phyloP scores from a whole-genome alignment of 768 basidiomycete species.

The Strobilomyces confusus region DNA sequence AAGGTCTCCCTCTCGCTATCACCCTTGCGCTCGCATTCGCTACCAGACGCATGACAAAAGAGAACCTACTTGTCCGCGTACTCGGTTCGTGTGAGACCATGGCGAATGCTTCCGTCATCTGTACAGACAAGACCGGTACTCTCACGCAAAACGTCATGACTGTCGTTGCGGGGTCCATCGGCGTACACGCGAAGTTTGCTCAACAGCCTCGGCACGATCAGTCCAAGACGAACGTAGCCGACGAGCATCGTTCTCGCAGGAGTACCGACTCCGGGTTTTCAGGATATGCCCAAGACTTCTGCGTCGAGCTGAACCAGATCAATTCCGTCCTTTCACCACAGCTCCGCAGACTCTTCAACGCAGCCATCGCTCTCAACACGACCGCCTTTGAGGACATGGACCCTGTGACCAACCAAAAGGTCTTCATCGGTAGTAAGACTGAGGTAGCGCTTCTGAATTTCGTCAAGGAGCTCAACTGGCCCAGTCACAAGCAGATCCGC shows the following conservation, averaged over 20 bases:
- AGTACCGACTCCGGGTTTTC: constrained; percentile 28
- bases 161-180: constrained; percentile 93
- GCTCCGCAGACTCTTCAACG: constrained; percentile 69
- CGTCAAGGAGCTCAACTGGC: constrained; percentile 78
- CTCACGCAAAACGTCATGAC: constrained; percentile 95
- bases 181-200: constrained; percentile 93
- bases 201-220: constrained; percentile 68
- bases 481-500: constrained; percentile 62
- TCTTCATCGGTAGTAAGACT: constrained; percentile 92
- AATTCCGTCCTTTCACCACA: constrained; percentile 58
- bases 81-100: constrained; percentile 97
- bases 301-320: constrained; percentile 74
- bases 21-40: constrained; percentile 96
- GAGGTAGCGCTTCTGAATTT: constrained; percentile 89
- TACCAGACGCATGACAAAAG: constrained; percentile 95
- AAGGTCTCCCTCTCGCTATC: constrained; percentile 91
- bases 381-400: constrained; percentile 89
- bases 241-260: constrained; percentile 34
- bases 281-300: constrained; percentile 69
- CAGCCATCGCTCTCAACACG: constrained; percentile 85
- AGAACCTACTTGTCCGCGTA: constrained; percentile 92
- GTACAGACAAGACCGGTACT: constrained; percentile 96
- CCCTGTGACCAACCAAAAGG: constrained; percentile 49
- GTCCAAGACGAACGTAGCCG: constrained; percentile 66
- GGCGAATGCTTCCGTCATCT: constrained; percentile 95